Evolutionary conservation across 768 basidiomycete genomes (phyloP), one percentile per base, ranked within the genome.

Genomic region (Kwoniella shandongensis): DNA sequence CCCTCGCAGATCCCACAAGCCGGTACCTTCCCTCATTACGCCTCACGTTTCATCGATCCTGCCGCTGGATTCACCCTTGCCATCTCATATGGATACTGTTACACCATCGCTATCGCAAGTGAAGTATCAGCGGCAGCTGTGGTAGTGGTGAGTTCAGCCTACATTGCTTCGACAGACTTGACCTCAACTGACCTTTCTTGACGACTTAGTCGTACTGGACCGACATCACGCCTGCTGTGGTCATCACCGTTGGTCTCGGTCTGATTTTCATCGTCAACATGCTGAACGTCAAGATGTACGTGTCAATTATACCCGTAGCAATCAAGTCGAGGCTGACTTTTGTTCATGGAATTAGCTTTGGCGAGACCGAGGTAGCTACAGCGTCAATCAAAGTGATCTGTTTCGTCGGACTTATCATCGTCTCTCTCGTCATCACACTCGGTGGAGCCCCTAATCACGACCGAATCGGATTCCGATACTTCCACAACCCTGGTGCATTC

Each of bases 91-190:
- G 51, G 51, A 36, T 52, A 58, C 41, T 67, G 67, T 56, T 74
- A 70, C 64, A 78, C 77, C n/a, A 84, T 86, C 51, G 81, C 85
- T 1, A 79, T 83, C 0, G 87, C 87, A 8, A 84, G 85, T n/a
- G 88, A 89, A 77, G 81, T 91, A 52, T 84, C 84, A 1, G 88
- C 88, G 1, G 84, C 86, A 8, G 81, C 83, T 13, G 81, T 89
- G 48, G 74, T 91, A 10, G 78, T 89, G 54, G 51, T 52, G n/a
- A 40, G 51, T 52, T n/a, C 7, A 13, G 32, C 6, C 7, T 32
- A 6, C 32, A 6, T 13, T 6, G 6, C n/a, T 42, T 6, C 40
- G 40, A n/a, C n/a, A 18, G 6, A n/a, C n/a, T 7, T 8, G 40
- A 8, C 40, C 6, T 23, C n/a, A n/a, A n/a, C 17, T 35, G 15